Percentiles rank a stretch among this genome's conserved stretches.
Conservation (phyloP, 805 yeast species). For the Candida nitratophila region DNA sequence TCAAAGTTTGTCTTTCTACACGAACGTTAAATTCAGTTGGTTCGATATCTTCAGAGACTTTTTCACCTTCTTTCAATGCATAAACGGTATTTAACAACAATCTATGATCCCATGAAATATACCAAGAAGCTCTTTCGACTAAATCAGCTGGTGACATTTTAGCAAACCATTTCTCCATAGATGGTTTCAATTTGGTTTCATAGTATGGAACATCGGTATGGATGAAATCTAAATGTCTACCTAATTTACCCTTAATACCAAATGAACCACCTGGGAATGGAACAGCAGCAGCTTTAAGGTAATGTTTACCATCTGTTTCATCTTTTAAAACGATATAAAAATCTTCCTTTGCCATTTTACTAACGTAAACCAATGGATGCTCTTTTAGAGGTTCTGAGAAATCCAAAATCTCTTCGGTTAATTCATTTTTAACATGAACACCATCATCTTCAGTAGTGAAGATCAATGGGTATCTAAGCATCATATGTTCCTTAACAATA, state of each 20-base stretch:
- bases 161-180: slow-evolving; percentile 63
- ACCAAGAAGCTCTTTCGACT: slow-evolving; percentile 73
- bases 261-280: slow-evolving; percentile 78
- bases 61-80: slow-evolving; percentile 37
- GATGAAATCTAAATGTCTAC: slow-evolving; percentile 54
- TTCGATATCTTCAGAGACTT: slow-evolving; percentile 33
- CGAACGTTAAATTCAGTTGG: slow-evolving; percentile 57
- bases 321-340: slow-evolving; percentile 54
- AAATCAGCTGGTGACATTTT: slow-evolving; percentile 54
- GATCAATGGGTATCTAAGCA: slow-evolving; percentile 53
- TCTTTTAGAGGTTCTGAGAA: slow-evolving; percentile 53
- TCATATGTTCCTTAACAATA: slow-evolving; percentile 51
- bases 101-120: slow-evolving; percentile 67
- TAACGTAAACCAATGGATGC: slow-evolving; percentile 55
- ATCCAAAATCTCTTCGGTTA: slow-evolving; percentile 57
- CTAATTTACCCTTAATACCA: slow-evolving; percentile 53
- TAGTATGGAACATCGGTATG: slow-evolving; percentile 62
- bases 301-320: slow-evolving; percentile 50
- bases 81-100: slow-evolving; percentile 50
- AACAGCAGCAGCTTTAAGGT: slow-evolving; percentile 66
- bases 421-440: slow-evolving; percentile 46
- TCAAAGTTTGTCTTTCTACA: slow-evolving; percentile 66
- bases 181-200: slow-evolving; percentile 35
- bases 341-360: slow-evolving; percentile 71
- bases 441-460: slow-evolving; percentile 47